phyloP scores from a whole-genome alignment of 1,284 basidiomycete genomes.

The Cutaneotrichosporon dermatis region DNA sequence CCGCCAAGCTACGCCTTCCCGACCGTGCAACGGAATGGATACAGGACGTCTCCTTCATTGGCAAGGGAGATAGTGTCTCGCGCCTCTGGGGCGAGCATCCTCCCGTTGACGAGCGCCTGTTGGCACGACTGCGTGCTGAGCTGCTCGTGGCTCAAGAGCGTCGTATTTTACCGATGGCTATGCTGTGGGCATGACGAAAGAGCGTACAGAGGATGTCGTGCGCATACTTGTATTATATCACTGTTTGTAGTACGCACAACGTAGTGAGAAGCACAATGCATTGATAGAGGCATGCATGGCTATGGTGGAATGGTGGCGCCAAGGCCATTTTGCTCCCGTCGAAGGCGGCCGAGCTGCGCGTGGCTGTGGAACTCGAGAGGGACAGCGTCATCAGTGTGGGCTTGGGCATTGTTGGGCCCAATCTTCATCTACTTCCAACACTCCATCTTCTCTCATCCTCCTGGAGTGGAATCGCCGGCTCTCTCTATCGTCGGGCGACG shows the following conservation, averaged over 20 bases:
- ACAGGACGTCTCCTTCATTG: constrained; percentile 1
- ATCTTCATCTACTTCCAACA: background rate
- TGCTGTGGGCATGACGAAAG: background rate
- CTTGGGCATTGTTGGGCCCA: too few relatives aligned
- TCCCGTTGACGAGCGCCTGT: background rate
- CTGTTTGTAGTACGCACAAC: too few relatives aligned
- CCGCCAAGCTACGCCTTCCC: background rate
- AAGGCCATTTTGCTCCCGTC: too few relatives aligned
- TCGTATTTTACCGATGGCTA: background rate
- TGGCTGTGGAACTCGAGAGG: background rate
- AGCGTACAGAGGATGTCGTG: too few relatives aligned
- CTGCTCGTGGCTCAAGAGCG: constrained; percentile 3
- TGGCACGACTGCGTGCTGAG: constrained; percentile 3
- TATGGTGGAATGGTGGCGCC: too few relatives aligned
- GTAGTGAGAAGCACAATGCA: too few relatives aligned
- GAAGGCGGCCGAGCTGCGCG: too few relatives aligned
- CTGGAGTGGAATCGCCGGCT: background rate
- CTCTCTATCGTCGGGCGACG: background rate
- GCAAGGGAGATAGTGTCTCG: background rate
- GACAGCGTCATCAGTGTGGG: background rate
- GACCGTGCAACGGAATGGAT: constrained; percentile 1
- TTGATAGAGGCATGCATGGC: too few relatives aligned
- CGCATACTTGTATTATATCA: too few relatives aligned
- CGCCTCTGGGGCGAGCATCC: constrained; percentile 5
- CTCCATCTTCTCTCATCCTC: background rate